These are phyloP conservation scores for Fomes fomentarius DNA, from an alignment of 1,284 basidiomycete species.

Conservation along the genomic window DNA sequence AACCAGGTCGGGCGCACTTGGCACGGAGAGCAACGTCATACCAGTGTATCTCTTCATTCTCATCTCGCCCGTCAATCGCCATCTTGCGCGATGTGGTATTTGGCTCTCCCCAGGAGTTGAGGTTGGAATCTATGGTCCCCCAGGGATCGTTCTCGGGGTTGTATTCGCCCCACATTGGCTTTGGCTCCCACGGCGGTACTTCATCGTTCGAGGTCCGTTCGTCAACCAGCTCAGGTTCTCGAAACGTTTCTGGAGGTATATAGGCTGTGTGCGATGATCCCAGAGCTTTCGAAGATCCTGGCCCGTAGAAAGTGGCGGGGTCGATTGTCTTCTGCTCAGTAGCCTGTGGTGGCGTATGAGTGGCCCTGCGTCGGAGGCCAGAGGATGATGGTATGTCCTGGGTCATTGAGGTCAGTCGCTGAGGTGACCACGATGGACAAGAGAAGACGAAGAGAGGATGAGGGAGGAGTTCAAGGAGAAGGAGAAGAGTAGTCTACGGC, in stretches of 20 bases:
- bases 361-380: slow-evolving; percentile 5
- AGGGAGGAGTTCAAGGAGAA: too few relatives aligned
- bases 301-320: slow-evolving; percentile 22
- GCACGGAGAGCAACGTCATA: slow-evolving; percentile 57
- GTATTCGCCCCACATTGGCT: slow-evolving; percentile 18
- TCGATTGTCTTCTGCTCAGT: slow-evolving; percentile 10
- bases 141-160: slow-evolving; percentile 14
- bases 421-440: too few relatives aligned
- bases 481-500: too few relatives aligned
- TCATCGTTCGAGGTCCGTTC: slow-evolving; percentile 33
- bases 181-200: slow-evolving; percentile 7
- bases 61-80: slow-evolving; percentile 57
- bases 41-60: slow-evolving; percentile 65
- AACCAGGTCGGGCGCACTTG: slow-evolving; percentile 56
- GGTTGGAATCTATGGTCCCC: slow-evolving; percentile 12
- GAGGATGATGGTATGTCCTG: slow-evolving; percentile 11
- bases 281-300: background rate
- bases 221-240: slow-evolving; percentile 49
- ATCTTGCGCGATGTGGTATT: slow-evolving; percentile 34
- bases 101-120: slow-evolving; percentile 19
- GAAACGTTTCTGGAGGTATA: slow-evolving; percentile 36
- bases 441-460: too few relatives aligned
- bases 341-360: slow-evolving; percentile 11
- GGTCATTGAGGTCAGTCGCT: too few relatives aligned
- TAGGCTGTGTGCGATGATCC: slow-evolving; percentile 38